Percentiles rank a stretch among this genome's conserved stretches.
Conservation (phyloP, 1,139 yeast species). For the Nakaseomyces delphensis region DNA sequence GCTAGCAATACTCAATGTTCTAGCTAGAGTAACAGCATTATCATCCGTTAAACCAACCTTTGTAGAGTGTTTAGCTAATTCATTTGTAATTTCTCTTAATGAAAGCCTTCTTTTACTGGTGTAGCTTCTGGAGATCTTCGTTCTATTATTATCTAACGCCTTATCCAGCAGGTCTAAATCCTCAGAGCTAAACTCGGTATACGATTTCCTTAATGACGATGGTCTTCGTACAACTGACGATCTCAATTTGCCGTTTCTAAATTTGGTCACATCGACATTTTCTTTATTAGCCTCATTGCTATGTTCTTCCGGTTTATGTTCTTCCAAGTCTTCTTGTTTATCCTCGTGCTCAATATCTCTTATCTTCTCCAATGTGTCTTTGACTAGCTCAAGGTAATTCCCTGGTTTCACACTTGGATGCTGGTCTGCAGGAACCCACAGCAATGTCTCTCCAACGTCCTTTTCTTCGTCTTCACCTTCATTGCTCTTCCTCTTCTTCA, state of each 20-base stretch:
- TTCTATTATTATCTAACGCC: background rate
- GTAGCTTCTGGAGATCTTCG: slow-evolving; percentile 7
- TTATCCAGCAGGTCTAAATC: slow-evolving; percentile 5
- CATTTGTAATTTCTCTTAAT: slow-evolving; percentile 56
- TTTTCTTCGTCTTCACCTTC: background rate
- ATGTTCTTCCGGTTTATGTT: slow-evolving; percentile 1
- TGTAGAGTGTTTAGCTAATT: slow-evolving; percentile 55
- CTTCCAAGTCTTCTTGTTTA: background rate
- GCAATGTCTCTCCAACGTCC: slow-evolving; percentile 29
- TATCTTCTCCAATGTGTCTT: slow-evolving; percentile 68
- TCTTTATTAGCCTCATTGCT: slow-evolving; percentile 8
- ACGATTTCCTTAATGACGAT: slow-evolving; percentile 29
- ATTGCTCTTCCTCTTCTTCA: background rate
- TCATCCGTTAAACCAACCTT: slow-evolving; percentile 66
- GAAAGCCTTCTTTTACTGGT: slow-evolving; percentile 30
- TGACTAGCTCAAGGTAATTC: slow-evolving; percentile 75
- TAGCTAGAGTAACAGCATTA: slow-evolving; percentile 67
- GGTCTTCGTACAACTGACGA: slow-evolving; percentile 28
- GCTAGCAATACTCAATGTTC: slow-evolving; percentile 42
- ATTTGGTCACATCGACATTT: slow-evolving; percentile 6
- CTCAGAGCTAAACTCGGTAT: slow-evolving; percentile 22
- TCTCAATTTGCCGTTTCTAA: background rate
- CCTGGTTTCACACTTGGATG: slow-evolving; percentile 95
- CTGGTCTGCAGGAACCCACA: slow-evolving; percentile 93
- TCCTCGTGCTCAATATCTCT: slow-evolving; percentile 27